Evolutionary conservation across 169 alveolate genomes (phyloP), one percentile per base, ranked within the genome.

Genomic region (Cryptosporidium sp.): DNA sequence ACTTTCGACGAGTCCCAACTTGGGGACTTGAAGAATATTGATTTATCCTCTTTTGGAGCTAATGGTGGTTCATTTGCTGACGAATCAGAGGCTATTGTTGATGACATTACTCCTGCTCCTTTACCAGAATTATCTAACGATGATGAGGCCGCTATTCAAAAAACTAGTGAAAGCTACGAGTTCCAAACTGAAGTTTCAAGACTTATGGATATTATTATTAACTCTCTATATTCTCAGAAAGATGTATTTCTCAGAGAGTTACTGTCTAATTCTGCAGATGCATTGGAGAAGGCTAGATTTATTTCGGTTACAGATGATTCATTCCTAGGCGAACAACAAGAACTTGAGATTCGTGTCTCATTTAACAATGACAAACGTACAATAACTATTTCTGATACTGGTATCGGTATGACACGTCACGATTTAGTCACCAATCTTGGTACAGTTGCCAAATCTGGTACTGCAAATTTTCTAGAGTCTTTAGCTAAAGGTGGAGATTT

Each of bases 381-480:
- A 4, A 93, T 99, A 70, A 93, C 99, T 48, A 96, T 99, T 71
- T 93, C 96, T 67, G 99, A 99, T 92, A 96, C 98, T 29, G 99
- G 99, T 60, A 94, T 99, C 58, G 99, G 99, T 56, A 99, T 99
- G 99, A 97, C 99, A 61, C 98, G 97, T 94, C 97, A 96, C 69
- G 99, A 99, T 85, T 92, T 99, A 84, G 98, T 98, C 87, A 97
- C 97, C 93, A 98, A 98, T 94, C 94, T 99, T 91, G 99, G 99
- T 35, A 98, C 99, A 16, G 98, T 99, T 21, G 99, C 99, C 67
- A 98, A 98, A 94, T 98, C 99, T 8, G 99, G 99, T 35, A 98
- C 99, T 4, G 97, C 99, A 12, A 97, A 98, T 92, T 99, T 99
- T 94, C 93, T 99, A 71, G 99, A 98, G 86, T 98, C 99, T 29